These are phyloP conservation scores for Solanum acaule DNA, from an alignment of 257 asterid species.

Conservation along the genomic window DNA sequence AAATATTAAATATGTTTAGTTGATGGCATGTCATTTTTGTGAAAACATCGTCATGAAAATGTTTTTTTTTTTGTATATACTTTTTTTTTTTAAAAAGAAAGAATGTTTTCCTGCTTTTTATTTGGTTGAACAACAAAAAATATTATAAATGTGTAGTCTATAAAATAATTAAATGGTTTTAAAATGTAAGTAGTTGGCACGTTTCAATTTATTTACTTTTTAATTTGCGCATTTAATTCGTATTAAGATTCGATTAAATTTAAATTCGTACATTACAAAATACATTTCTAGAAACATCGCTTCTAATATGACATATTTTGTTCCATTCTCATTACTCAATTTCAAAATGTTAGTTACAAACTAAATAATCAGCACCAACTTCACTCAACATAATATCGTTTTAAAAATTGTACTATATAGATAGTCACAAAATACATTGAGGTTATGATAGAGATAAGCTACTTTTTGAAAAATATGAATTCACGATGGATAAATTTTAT, in stretches of 20 bases:
- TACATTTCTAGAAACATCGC: background rate
- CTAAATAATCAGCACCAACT: background rate
- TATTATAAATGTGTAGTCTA: background rate
- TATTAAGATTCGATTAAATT: background rate
- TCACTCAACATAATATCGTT: background rate
- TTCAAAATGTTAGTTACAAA: background rate
- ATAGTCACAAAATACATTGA: background rate
- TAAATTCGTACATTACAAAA: rapidly evolving
- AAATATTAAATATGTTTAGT: background rate
- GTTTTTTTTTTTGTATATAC: too few species aligned
- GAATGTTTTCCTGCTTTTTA: background rate
- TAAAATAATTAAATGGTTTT: background rate
- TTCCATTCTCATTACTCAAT: background rate
- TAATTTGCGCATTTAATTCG: rapidly evolving
- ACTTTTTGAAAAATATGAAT: background rate
- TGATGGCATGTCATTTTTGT: background rate
- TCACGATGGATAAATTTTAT: background rate
- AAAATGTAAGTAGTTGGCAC: background rate
- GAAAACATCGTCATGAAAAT: background rate
- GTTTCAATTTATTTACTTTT: background rate
- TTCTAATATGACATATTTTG: background rate
- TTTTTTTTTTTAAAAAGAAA: background rate
- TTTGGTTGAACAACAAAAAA: background rate
- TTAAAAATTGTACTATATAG: too few species aligned
- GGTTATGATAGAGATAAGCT: background rate